Percentiles rank a stretch among this genome's conserved stretches.
These are phyloP conservation scores for Pseudotsuga menziesii DNA, from an alignment of 75 land plant species.

Conservation along the genomic window DNA sequence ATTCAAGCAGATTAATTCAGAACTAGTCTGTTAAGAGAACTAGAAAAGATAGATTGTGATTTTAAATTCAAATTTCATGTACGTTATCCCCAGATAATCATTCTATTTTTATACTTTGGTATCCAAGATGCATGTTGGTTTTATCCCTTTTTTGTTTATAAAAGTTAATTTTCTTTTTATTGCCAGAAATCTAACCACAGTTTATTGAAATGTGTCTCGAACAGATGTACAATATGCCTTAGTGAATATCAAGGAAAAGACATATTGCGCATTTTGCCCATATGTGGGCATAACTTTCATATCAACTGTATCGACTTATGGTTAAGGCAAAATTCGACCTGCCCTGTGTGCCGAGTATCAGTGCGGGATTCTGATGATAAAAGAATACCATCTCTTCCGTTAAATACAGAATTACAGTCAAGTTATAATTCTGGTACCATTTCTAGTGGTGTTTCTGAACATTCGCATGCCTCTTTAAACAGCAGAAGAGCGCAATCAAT, in stretches of 20 bases:
- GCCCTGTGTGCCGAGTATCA: slow-evolving; percentile 79
- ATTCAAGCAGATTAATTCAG: too few relatives aligned
- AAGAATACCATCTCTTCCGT: not conserved
- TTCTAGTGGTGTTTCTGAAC: not conserved
- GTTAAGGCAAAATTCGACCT: slow-evolving; percentile 71
- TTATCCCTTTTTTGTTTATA: too few relatives aligned
- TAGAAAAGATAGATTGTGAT: too few relatives aligned
- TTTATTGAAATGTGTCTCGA: not conserved
- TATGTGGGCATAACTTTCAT: slow-evolving; percentile 76
- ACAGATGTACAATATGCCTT: slow-evolving; percentile 71
- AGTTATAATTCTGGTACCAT: slow-evolving; percentile 1
- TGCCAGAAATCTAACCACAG: not conserved
- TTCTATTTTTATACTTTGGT: too few relatives aligned
- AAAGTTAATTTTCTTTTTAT: not conserved
- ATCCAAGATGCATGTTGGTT: too few relatives aligned
- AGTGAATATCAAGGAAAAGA: slow-evolving; percentile 65
- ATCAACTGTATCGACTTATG: slow-evolving; percentile 66
- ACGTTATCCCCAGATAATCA: too few relatives aligned
- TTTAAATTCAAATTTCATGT: too few relatives aligned
- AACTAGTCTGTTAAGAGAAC: too few relatives aligned
- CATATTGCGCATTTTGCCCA: slow-evolving; percentile 60
- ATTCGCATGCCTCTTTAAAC: not conserved
- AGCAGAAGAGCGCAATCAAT: not conserved
- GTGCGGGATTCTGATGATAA: slow-evolving; percentile 37
- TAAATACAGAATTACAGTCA: slow-evolving; percentile 3